Conservation (phyloP, 2,329 filamentous ascomycete genomes). For the Periglandula ipomoeae region DNA sequence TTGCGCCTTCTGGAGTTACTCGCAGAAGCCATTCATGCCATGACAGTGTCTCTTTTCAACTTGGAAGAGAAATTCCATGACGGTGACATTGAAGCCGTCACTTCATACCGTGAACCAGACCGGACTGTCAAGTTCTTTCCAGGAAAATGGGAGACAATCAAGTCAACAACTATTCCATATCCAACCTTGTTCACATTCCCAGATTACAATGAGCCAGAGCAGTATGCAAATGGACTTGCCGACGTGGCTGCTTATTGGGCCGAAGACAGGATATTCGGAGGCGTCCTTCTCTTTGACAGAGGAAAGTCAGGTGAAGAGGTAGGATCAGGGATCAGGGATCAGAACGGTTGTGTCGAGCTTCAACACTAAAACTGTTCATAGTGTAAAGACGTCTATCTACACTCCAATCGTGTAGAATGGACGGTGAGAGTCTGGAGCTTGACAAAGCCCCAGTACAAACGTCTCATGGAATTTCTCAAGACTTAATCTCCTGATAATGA, state of each 20-base stretch:
- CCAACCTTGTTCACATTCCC: background rate
- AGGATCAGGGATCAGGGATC: no score
- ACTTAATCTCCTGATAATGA: background rate
- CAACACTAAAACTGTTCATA: background rate
- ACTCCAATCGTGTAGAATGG: background rate
- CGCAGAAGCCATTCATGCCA: background rate
- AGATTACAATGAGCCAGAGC: slow-evolving; percentile 10
- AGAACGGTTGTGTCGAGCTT: no score
- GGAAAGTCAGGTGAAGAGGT: slow-evolving; percentile 13
- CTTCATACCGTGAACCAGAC: background rate
- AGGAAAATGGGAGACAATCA: background rate
- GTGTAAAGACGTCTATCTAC: background rate
- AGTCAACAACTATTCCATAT: background rate
- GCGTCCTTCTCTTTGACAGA: slow-evolving; percentile 21
- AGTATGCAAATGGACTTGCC: slow-evolving; percentile 17
- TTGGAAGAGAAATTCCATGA: slow-evolving; percentile 1
- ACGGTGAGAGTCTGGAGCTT: background rate
- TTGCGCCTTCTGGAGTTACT: background rate
- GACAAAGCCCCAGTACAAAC: background rate
- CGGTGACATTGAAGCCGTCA: background rate
- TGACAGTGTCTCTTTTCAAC: background rate
- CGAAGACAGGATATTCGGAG: slow-evolving; percentile 19
- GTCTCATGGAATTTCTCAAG: background rate
- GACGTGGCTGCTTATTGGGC: slow-evolving; percentile 20
- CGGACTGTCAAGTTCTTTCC: background rate